A percentile compares a stretch with the other conserved stretches of the same genome.
These are phyloP conservation scores for Nakazawaea wickerhamii DNA, from an alignment of 805 yeast species.

Conservation along the genomic window DNA sequence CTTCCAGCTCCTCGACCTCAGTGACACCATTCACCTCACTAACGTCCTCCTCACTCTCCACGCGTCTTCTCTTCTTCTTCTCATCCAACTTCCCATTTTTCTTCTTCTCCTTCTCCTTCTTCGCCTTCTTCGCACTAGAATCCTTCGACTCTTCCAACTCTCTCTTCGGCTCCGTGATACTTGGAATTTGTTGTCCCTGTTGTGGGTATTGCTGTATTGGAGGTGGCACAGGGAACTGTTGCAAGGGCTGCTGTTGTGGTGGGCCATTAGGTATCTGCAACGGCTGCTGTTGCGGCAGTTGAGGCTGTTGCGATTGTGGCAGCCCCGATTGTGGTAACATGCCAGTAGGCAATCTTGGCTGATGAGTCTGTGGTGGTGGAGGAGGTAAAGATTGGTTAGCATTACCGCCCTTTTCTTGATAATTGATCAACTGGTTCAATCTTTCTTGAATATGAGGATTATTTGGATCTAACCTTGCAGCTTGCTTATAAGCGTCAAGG, in stretches of 20 bases:
- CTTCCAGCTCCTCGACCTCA: neutral
- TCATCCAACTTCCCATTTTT: slow-evolving; percentile 13
- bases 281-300: slow-evolving; percentile 18
- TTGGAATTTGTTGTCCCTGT: slow-evolving; percentile 4
- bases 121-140: slow-evolving; percentile 9
- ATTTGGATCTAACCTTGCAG: slow-evolving; percentile 90
- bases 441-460: slow-evolving; percentile 93
- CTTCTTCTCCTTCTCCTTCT: slow-evolving; percentile 11
- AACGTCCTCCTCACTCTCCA: slow-evolving; percentile 15
- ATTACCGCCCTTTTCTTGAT: slow-evolving; percentile 61
- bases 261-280: slow-evolving; percentile 2
- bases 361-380: slow-evolving; percentile 68
- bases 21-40: neutral
- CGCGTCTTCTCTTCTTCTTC: neutral
- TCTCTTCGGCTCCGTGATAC: slow-evolving; percentile 10
- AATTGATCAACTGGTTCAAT: slow-evolving; percentile 74
- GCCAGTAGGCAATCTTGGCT: slow-evolving; percentile 57
- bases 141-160: slow-evolving; percentile 12
- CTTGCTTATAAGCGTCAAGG: slow-evolving; percentile 93
- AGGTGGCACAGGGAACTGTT: slow-evolving; percentile 3
- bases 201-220: slow-evolving; percentile 4
- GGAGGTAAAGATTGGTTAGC: slow-evolving; percentile 42
- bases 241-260: slow-evolving; percentile 7
- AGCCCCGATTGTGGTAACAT: slow-evolving; percentile 44
- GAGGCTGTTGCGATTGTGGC: slow-evolving; percentile 23